Percentiles rank a stretch among this genome's conserved stretches.
Conservation (phyloP, 257 asterid genomes). For the Solanum raphanifolium region DNA sequence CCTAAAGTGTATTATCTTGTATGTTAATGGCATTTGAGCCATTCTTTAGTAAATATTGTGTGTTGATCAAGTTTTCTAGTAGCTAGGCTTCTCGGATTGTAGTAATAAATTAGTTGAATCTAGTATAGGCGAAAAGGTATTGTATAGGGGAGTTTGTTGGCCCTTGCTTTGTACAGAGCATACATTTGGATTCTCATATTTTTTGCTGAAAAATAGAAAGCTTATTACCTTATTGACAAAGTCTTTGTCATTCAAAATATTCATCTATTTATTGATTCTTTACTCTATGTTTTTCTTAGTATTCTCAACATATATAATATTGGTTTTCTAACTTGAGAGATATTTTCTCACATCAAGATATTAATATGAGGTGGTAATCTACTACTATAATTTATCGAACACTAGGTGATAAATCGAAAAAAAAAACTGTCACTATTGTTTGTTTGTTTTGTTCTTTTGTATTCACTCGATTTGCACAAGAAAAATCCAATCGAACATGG, state of each 20-base stretch:
- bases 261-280: too few relatives aligned
- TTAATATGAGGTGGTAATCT: too few relatives aligned
- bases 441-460: not conserved
- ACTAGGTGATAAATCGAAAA: not conserved
- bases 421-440: not conserved
- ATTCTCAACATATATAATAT: not conserved
- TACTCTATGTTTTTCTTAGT: too few relatives aligned
- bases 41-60: conserved; percentile 44
- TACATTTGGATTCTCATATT: not conserved
- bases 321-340: not conserved
- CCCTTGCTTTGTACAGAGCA: not conserved
- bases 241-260: too few relatives aligned
- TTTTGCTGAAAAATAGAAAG: not conserved
- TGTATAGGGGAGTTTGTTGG: not conserved
- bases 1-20: conserved; percentile 8
- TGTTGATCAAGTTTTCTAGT: not conserved
- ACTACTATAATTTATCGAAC: not conserved
- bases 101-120: not conserved
- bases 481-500: not conserved
- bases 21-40: conserved; percentile 22
- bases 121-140: not conserved
- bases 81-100: not conserved
- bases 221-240: not conserved
- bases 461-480: not conserved
- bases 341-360: too few relatives aligned